A percentile compares a stretch with the other conserved stretches of the same genome.
Conservation (phyloP, 257 asterid genomes). For the Ocimum tenuiflorum region DNA sequence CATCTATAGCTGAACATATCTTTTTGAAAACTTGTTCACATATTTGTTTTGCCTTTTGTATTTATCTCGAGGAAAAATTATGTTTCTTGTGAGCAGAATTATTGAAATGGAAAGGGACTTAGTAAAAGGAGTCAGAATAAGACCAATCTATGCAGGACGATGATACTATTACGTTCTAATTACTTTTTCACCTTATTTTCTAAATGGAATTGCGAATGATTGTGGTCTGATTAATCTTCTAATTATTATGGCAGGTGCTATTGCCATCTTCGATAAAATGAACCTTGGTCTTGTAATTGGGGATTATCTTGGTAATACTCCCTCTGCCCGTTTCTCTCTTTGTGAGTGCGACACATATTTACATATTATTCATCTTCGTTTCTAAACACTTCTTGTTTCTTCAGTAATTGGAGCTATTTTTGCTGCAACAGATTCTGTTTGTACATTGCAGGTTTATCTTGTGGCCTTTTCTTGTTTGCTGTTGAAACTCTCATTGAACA, state of each 20-base stretch:
- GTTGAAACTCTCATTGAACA: background rate
- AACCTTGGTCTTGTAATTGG: slow-evolving; percentile 64
- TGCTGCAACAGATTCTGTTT: slow-evolving; percentile 69
- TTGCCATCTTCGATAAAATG: slow-evolving; percentile 50
- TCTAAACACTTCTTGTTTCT: slow-evolving; percentile 17
- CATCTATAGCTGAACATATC: no score
- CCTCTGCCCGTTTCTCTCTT: background rate
- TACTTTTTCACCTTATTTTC: background rate
- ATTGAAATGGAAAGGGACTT: no score
- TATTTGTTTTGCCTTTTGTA: no score
- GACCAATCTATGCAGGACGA: background rate
- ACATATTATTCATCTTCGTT: slow-evolving; percentile 1
- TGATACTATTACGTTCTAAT: background rate
- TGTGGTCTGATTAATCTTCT: background rate
- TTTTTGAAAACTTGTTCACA: no score
- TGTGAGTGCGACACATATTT: background rate
- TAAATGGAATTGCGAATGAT: background rate
- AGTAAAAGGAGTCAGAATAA: no score
- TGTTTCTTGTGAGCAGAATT: no score
- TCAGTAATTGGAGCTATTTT: slow-evolving; percentile 68
- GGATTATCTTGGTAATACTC: slow-evolving; percentile 70
- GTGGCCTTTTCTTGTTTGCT: slow-evolving; percentile 2
- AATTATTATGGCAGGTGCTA: slow-evolving; percentile 55
- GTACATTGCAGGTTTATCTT: slow-evolving; percentile 54
- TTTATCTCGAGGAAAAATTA: no score